A percentile compares a stretch with the other conserved stretches of the same genome.
These are phyloP conservation scores for Dictyostelium purpureum DNA, from an alignment of 78 protist genomes.

Conservation along the genomic window DNA sequence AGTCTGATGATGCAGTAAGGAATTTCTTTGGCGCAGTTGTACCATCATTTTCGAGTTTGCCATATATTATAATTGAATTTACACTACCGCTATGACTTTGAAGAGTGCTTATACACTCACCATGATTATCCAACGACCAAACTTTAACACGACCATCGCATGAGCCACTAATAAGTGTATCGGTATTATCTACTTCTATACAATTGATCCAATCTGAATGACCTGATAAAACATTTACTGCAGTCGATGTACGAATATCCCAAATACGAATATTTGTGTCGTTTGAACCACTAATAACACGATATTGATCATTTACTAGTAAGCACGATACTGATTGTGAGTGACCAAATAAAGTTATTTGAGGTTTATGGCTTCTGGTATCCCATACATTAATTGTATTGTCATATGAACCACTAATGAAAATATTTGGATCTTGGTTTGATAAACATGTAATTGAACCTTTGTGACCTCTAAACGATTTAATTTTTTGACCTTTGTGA, in stretches of 20 bases:
- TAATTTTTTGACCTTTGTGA: slow-evolving; percentile 42
- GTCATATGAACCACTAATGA: slow-evolving; percentile 69
- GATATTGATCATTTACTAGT: slow-evolving; percentile 45
- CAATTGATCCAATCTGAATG: slow-evolving; percentile 81
- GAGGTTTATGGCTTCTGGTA: slow-evolving; percentile 57
- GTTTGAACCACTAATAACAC: slow-evolving; percentile 48
- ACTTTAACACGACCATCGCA: slow-evolving; percentile 78
- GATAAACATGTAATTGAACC: slow-evolving; percentile 60
- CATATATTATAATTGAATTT: slow-evolving; percentile 20
- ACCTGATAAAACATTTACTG: slow-evolving; percentile 42
- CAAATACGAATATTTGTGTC: slow-evolving; percentile 75
- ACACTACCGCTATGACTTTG: slow-evolving; percentile 81
- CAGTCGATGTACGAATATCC: slow-evolving; percentile 66
- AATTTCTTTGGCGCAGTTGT: slow-evolving; percentile 31
- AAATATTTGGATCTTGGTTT: slow-evolving; percentile 16
- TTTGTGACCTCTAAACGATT: slow-evolving; percentile 76
- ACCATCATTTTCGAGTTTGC: slow-evolving; percentile 31
- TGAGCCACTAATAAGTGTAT: slow-evolving; percentile 27
- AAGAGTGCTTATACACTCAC: slow-evolving; percentile 64
- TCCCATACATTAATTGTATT: slow-evolving; percentile 71
- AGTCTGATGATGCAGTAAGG: slow-evolving; percentile 61
- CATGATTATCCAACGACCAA: slow-evolving; percentile 62
- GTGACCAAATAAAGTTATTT: slow-evolving; percentile 53
- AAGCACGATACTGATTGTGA: slow-evolving; percentile 40
- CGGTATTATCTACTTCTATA: slow-evolving; percentile 13